These are phyloP conservation scores for Sporothrix dimorphospora DNA, from an alignment of 2,329 filamentous ascomycete genomes.

Conservation along the genomic window DNA sequence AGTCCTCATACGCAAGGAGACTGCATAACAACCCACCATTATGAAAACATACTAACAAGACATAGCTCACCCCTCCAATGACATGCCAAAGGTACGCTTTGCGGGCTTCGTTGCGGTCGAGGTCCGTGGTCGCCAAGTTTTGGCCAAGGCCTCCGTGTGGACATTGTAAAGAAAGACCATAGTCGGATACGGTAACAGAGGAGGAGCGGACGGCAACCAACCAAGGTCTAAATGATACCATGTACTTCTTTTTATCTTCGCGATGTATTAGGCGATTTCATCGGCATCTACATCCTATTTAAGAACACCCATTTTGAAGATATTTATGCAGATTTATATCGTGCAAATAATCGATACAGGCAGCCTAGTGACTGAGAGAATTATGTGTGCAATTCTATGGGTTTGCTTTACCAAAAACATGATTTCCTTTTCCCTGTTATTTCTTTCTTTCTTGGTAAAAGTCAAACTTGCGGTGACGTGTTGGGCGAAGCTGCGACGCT, in stretches of 20 bases:
- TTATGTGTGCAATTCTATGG: background rate
- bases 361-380: background rate
- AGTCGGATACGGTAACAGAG: background rate
- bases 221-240: constrained; percentile 21
- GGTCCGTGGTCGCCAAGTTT: constrained; percentile 73
- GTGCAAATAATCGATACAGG: background rate
- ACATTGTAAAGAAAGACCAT: constrained; percentile 45
- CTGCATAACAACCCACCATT: background rate
- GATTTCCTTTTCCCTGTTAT: too few species aligned
- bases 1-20: background rate
- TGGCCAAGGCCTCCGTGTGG: constrained; percentile 78
- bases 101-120: constrained; percentile 76
- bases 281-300: constrained; percentile 8
- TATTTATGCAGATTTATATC: background rate
- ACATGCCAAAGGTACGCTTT: constrained; percentile 66
- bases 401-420: too few species aligned
- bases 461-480: background rate
- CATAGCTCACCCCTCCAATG: constrained; percentile 46
- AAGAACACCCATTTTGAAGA: background rate
- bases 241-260: constrained; percentile 14
- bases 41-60: background rate
- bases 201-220: background rate
- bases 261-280: background rate
- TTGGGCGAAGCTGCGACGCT: background rate
- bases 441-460: too few species aligned